Percentiles rank a stretch among this genome's conserved stretches.
phyloP scores from a whole-genome alignment of 208 protist species.

The Leishmania martiniquensis region DNA sequence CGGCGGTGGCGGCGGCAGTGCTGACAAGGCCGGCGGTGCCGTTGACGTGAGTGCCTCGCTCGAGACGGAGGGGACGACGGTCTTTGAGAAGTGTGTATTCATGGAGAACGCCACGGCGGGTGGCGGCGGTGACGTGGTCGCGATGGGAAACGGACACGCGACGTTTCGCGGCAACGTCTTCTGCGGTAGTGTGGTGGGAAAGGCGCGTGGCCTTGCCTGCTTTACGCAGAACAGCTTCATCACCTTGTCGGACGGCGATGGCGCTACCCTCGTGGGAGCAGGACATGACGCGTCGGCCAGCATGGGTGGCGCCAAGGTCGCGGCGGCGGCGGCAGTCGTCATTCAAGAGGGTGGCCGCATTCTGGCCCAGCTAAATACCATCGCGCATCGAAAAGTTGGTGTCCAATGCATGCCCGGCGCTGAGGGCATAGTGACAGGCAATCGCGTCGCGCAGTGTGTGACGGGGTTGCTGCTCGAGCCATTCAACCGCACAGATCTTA shows the following conservation, averaged over 20 bases:
- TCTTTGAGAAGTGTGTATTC: conserved; percentile 73
- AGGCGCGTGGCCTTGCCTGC: conserved; percentile 34
- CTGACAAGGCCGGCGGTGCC: neutral
- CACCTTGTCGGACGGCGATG: neutral
- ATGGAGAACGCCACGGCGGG: conserved; percentile 41
- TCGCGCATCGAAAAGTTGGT: conserved; percentile 45
- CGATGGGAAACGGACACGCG: conserved; percentile 52
- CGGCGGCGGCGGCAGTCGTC: conserved; percentile 20
- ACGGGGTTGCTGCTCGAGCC: conserved; percentile 54
- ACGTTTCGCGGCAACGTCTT: conserved; percentile 72
- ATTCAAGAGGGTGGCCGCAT: conserved; percentile 61
- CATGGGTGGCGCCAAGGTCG: neutral
- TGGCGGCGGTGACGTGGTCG: conserved; percentile 63
- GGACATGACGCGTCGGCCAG: conserved; percentile 6
- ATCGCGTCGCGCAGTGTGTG: conserved; percentile 51
- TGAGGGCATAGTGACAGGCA: conserved; percentile 45
- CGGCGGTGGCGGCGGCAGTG: neutral
- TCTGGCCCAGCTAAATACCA: conserved; percentile 47
- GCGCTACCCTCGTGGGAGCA: neutral
- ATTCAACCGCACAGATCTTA: conserved; percentile 54
- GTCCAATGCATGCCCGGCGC: conserved; percentile 49
- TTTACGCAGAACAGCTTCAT: conserved; percentile 72
- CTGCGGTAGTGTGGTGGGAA: conserved; percentile 66
- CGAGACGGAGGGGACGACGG: conserved; percentile 24
- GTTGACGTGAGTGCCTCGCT: neutral